Evolutionary conservation across 2,329 filamentous ascomycete species (phyloP), one percentile per base, ranked within the genome.

Genomic region (Curvularia sp.): DNA sequence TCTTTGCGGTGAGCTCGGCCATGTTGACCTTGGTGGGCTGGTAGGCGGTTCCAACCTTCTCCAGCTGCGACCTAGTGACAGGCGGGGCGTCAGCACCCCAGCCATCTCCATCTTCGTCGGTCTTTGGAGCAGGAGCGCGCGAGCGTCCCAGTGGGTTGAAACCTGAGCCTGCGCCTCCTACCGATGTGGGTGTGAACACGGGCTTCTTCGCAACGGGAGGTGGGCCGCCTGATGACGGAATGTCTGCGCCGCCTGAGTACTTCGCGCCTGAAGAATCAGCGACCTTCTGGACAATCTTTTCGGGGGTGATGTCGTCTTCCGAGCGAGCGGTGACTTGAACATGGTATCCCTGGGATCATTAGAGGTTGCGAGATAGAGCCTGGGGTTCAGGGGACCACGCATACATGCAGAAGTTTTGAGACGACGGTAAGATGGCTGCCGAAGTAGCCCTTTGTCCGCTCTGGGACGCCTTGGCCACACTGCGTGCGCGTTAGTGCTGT

Each of bases 401-500:
- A 50, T 74, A 89, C 88, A 81, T 97, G 93, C 42, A 99, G 86
- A 67, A 97, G 85, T 80, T 97, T 97, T 62, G 93, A 89, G 38
- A 98, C 93, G 48, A 92, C 89, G 60, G 90, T 89, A 48, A 95
- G 83, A 79, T 99, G 94, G 80, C 93, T 97, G 66, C 92, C 97
- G 77, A 99, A 99, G 80, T 98, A 98, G 65, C 95, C 95, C 81
- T 98, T 99, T 61, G 94, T 98, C 71, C 94, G 86, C 80, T 99
- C 95, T n/a, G 95, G 95, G 15, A 99, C 95, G 69, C 95, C 95
- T 74, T 96, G 94, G 66, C 95, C 95, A 77, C 95, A 99, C 90
- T 85, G 63, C 49, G 51, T 43, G 52, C 6, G 49, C 44, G 46
- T 63, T 56, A 63, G 55, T 35, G 38, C 20, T 28, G 67, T 55